phyloP scores from a whole-genome alignment of 2,329 filamentous ascomycete genomes.

The Beauveria australis region DNA sequence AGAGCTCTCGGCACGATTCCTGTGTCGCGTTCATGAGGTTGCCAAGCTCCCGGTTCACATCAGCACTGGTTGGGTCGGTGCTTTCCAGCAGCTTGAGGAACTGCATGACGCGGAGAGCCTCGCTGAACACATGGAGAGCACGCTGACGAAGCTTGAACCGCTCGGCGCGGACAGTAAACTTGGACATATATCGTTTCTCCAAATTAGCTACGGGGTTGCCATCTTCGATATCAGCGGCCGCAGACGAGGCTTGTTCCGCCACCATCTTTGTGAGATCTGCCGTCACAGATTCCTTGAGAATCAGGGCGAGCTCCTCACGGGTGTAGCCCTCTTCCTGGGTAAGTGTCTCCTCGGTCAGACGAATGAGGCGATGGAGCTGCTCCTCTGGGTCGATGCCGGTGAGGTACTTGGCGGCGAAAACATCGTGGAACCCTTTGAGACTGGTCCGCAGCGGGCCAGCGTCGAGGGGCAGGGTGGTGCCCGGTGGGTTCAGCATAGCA shows the following conservation, averaged over 20 bases:
- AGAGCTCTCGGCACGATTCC: constrained; percentile 74
- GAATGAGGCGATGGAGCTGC: constrained; percentile 67
- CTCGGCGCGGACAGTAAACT: constrained; percentile 82
- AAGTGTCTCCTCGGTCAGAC: constrained; percentile 62
- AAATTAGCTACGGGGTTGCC: constrained; percentile 30
- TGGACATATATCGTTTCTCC: constrained; percentile 70
- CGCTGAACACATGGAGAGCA: constrained; percentile 82
- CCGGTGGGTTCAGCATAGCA: constrained; percentile 46
- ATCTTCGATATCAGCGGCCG: not conserved
- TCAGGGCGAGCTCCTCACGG: constrained; percentile 69
- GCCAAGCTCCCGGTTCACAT: constrained; percentile 66
- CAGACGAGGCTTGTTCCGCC: not conserved
- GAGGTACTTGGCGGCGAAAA: constrained; percentile 43
- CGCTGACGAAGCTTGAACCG: constrained; percentile 82
- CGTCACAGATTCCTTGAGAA: constrained; percentile 56
- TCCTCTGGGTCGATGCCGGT: constrained; percentile 40
- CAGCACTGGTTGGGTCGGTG: constrained; percentile 28
- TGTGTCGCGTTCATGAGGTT: constrained; percentile 85
- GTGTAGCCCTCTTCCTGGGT: constrained; percentile 78
- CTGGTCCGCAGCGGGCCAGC: constrained; percentile 75
- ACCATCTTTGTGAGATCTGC: constrained; percentile 53
- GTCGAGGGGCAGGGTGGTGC: constrained; percentile 62
- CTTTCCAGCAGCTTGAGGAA: constrained; percentile 73
- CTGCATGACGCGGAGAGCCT: constrained; percentile 75
- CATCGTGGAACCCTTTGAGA: constrained; percentile 78